Evolutionary conservation across 352 stramenopile species (phyloP).

Genomic region (Blastocystis sp.): DNA sequence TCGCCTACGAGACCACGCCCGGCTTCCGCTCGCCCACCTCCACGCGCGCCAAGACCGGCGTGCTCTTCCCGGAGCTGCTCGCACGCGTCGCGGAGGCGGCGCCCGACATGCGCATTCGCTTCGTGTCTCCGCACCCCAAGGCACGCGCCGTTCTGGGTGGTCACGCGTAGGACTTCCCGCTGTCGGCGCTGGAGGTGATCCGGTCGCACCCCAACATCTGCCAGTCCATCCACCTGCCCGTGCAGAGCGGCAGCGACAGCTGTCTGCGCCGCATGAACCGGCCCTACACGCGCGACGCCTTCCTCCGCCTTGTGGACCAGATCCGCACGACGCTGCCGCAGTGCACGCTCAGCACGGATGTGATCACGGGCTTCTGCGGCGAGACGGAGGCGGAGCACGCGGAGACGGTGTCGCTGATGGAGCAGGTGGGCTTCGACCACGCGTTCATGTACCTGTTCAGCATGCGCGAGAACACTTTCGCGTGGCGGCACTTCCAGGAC

Average conservation of each 20-base stretch:
- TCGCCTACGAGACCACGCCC: slow-evolving; percentile 78
- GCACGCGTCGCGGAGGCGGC: slow-evolving; percentile 85
- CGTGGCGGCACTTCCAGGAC: slow-evolving; percentile 76
- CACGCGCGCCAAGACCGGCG: slow-evolving; percentile 75
- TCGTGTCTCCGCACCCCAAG: slow-evolving; percentile 93
- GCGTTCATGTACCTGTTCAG: slow-evolving; percentile 98
- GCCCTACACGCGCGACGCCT: slow-evolving; percentile 92
- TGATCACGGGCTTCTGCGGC: slow-evolving; percentile 96
- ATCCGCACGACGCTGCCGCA: slow-evolving; percentile 80
- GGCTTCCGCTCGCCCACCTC: slow-evolving; percentile 75
- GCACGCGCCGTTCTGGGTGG: neutral
- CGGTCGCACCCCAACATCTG: slow-evolving; percentile 90
- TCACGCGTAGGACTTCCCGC: slow-evolving; percentile 88
- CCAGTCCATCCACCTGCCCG: slow-evolving; percentile 93
- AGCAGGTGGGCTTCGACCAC: slow-evolving; percentile 87
- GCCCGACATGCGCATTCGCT: slow-evolving; percentile 92
- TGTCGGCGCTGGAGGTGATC: slow-evolving; percentile 76
- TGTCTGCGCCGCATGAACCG: slow-evolving; percentile 89
- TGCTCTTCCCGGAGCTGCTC: slow-evolving; percentile 95
- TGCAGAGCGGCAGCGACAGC: slow-evolving; percentile 87
- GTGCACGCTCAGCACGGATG: slow-evolving; percentile 86
- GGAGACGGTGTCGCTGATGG: slow-evolving; percentile 84
- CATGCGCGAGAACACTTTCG: slow-evolving; percentile 79
- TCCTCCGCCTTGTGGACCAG: slow-evolving; percentile 88
- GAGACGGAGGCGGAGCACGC: slow-evolving; percentile 94